Conservation (phyloP, 2,329 filamentous ascomycete genomes). For the Coniochaeta hoffmannii region DNA sequence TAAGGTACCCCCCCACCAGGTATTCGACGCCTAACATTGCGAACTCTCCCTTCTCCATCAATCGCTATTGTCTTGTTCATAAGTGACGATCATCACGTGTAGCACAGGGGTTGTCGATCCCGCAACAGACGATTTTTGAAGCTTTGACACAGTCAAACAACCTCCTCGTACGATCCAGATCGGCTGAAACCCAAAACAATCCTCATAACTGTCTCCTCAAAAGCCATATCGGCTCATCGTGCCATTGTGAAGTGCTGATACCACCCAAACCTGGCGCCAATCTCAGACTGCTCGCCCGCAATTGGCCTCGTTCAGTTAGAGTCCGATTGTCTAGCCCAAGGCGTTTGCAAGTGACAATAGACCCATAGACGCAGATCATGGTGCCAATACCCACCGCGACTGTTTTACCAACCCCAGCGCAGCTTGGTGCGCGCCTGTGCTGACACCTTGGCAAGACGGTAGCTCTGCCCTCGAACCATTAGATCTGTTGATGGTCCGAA, state of each 20-base stretch:
- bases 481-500: no score
- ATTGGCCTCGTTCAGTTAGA: background rate
- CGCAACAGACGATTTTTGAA: background rate
- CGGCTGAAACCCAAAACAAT: constrained; percentile 6
- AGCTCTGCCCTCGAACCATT: no score
- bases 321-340: background rate
- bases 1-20: no score
- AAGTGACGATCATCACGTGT: background rate
- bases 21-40: no score
- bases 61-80: background rate
- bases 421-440: no score
- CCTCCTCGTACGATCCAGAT: constrained; percentile 10
- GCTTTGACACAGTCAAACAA: background rate
- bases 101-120: background rate
- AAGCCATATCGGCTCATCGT: background rate
- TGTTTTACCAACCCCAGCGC: background rate
- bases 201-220: background rate
- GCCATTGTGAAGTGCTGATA: constrained; percentile 6
- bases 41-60: background rate
- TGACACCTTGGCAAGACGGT: no score
- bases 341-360: background rate
- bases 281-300: background rate
- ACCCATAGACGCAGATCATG: background rate
- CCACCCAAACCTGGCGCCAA: constrained; percentile 1
- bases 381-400: background rate